A percentile compares a stretch with the other conserved stretches of the same genome.
phyloP scores from a whole-genome alignment of 1,139 yeast genomes.

The Nakaseomyces sp. region DNA sequence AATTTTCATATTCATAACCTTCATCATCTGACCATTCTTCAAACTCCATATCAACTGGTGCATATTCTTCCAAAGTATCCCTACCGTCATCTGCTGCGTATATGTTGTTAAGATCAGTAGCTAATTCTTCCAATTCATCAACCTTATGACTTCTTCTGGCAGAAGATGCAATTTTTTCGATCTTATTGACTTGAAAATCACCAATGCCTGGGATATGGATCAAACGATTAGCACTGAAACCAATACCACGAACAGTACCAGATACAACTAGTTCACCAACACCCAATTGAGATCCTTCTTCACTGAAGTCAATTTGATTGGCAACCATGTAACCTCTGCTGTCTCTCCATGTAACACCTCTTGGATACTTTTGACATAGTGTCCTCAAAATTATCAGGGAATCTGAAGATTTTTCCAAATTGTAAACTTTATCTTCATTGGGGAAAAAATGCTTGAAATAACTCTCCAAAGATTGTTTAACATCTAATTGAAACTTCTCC shows the following conservation, averaged over 20 bases:
- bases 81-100: conserved; percentile 45
- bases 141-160: conserved; percentile 13
- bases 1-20: conserved; percentile 37
- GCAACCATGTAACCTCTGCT: conserved; percentile 80
- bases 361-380: conserved; percentile 80
- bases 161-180: conserved; percentile 41
- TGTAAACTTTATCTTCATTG: conserved; percentile 64
- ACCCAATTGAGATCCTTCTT: conserved; percentile 22
- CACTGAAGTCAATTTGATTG: conserved; percentile 48
- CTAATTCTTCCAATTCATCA: conserved; percentile 15
- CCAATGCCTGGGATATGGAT: conserved; percentile 87
- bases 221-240: conserved; percentile 66
- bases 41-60: conserved; percentile 46
- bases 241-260: conserved; percentile 82
- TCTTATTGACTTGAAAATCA: conserved; percentile 67
- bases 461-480: conserved; percentile 71
- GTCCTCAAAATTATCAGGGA: conserved; percentile 61
- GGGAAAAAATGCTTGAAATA: conserved; percentile 90
- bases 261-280: conserved; percentile 47
- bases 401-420: conserved; percentile 61
- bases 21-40: conserved; percentile 40
- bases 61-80: conserved; percentile 61
- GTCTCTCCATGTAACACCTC: conserved; percentile 85
- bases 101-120: conserved; percentile 18
- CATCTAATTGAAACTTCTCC: conserved; percentile 67